phyloP scores from a whole-genome alignment of 495 filamentous ascomycete species.

The Annulohypoxylon maeteangense region DNA sequence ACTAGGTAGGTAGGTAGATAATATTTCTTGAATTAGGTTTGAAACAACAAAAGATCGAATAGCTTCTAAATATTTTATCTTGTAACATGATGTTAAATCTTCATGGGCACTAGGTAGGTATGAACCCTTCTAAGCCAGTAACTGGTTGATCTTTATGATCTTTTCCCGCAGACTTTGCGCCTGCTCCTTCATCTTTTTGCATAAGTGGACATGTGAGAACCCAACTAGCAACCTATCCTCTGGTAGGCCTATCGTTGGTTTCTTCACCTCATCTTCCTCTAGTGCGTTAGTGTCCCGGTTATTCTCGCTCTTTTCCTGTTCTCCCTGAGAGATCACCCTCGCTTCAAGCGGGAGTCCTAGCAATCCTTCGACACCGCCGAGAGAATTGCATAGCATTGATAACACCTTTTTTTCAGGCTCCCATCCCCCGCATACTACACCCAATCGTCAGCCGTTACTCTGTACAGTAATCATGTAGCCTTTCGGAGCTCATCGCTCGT shows the following conservation, averaged over 20 bases:
- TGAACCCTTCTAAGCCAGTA: not conserved
- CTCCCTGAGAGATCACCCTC: not conserved
- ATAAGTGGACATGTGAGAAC: not conserved
- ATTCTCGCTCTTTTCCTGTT: not conserved
- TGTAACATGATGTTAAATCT: too few relatives aligned
- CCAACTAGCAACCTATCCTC: not conserved
- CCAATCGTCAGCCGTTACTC: not conserved
- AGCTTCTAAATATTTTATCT: too few relatives aligned
- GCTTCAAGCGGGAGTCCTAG: not conserved
- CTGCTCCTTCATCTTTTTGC: not conserved
- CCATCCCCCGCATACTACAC: slow-evolving; percentile 3
- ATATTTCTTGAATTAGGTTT: too few relatives aligned
- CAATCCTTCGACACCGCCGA: not conserved
- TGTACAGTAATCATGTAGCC: not conserved
- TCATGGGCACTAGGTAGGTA: too few relatives aligned
- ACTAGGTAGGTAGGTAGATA: too few relatives aligned
- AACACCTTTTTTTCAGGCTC: slow-evolving; percentile 1
- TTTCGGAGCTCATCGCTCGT: too few relatives aligned
- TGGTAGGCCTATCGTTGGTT: not conserved
- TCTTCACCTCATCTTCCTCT: not conserved
- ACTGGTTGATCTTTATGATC: not conserved
- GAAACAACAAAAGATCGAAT: too few relatives aligned
- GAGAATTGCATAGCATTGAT: not conserved
- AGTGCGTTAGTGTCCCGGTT: not conserved
- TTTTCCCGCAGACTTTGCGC: not conserved